Evolutionary conservation across 2,329 filamentous ascomycete species (phyloP), one percentile per base, ranked within the genome.

Genomic region (Cordyceps cicadae): DNA sequence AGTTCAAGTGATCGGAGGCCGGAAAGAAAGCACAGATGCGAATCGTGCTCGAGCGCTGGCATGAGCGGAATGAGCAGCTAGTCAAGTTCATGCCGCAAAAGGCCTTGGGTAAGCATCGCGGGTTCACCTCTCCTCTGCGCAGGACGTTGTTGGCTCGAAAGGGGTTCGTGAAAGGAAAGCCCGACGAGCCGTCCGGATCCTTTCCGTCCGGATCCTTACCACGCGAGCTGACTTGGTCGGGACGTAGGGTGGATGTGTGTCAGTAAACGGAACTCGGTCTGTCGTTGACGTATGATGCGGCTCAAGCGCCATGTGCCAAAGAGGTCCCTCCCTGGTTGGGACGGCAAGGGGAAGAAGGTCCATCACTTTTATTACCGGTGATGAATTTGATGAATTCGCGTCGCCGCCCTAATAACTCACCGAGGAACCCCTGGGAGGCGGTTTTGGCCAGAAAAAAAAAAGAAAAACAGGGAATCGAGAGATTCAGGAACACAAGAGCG

Each of bases 331-430:
- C 17, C 12, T 34, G 26, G 26, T 51, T 17, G 17, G 49, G 49
- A 19, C 14, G 37, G 15, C 17, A 21, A 21, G 3, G 52, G 37
- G n/a, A n/a, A 21, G 14, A n/a, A n/a, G 21, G 52, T 19, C 41
- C 26, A 55, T 55, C 53, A 55, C 26, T 12, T 24, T n/a, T n/a
- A n/a, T n/a, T 34, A 21, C 43, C 43, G 5, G 3, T 46, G 43
- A 12, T n/a, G 14, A 29, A 12, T 5, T 5, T 5, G 51, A 41
- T 14, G 46, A 24, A n/a, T n/a, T 24, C 19, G 54, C 43, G 29
- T 56, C 54, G 54, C 54, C 54, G 54, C 54, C 37, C 43, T 56
- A 49, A 24, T n/a, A n/a, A n/a, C 19, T 48, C 45, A 48, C 45
- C 45, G 45, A 26, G 5, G 45, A 48, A 17, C 1, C 6, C 17